Base-by-base conservation (phyloP, 176 grass and related monocot species). In the Dactylis glomerata region DNA sequence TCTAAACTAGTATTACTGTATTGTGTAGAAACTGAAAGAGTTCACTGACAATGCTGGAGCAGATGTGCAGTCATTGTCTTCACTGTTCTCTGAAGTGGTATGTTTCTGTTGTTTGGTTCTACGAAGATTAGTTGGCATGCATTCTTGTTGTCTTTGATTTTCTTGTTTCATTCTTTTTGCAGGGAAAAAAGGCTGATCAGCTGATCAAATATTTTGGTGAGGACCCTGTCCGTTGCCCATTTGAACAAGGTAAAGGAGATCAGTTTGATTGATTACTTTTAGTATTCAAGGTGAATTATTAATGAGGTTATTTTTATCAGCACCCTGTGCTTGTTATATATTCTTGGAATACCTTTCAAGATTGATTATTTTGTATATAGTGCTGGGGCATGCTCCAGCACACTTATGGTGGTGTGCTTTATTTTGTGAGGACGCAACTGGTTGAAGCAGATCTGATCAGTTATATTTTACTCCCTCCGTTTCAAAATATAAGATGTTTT, bases 161-260 rank as follows among this genome's bases (percentile, higher is more conserved):
- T 88, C 41, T 59, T 78, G 19, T 58, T 75, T 38, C 67, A 78
- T 66, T 74, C 3, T 57, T 40, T 41, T 90, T 77, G 47, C 67
- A 98, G 96, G 96, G 96, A 42, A 93, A 88, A 90, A 95, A 98
- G 83, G 93, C 96, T 8, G 96, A 98, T 77, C 73, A 87, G n/a
- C 85, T 98, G 15, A 94, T 92, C 24, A 92, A 93, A 81, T 98
- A 98, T 93, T 98, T 98, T 46, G 96, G 96, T 28, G 96, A 98
- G 81, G 96, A 98, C 84, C 96, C 96, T 82, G 88, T 91, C 23
- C 93, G 92, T 38, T 98, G 96, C 68, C 96, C 96, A n/a, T 98
- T 98, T 85, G 96, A 98, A 85, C 96, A 98, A 98, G 96, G 96
- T 93, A 85, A 85, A 86, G 45, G 16, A 59, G 5, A 46, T 61